Evolutionary conservation across 192 early-diverging fungal species (phyloP).

Genomic region (Thamnidium elegans): DNA sequence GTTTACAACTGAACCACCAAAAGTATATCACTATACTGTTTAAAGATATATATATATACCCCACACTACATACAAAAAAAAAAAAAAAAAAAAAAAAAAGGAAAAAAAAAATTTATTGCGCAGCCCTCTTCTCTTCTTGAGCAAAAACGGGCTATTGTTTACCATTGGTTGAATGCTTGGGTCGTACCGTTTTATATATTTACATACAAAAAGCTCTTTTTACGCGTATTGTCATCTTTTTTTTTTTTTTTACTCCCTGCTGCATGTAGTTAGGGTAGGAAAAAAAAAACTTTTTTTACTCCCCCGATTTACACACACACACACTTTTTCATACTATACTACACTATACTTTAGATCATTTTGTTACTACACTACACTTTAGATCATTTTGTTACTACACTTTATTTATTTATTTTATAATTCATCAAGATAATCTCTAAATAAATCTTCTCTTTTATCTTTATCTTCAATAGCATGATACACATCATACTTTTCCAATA

Average conservation of each 20-base stretch:
- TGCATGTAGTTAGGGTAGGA: too few relatives aligned
- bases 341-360: not conserved
- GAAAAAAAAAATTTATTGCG: too few relatives aligned
- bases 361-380: not conserved
- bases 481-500: slow-evolving; percentile 64
- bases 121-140: not conserved
- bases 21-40: slow-evolving; percentile 16
- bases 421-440: slow-evolving; percentile 57
- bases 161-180: too few relatives aligned
- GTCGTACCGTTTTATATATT: too few relatives aligned
- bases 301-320: not conserved
- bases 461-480: slow-evolving; percentile 64
- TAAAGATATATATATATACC: not conserved
- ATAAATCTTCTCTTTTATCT: slow-evolving; percentile 65
- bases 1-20: slow-evolving; percentile 24
- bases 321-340: not conserved
- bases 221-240: too few relatives aligned
- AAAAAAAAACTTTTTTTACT: too few relatives aligned
- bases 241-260: too few relatives aligned
- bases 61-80: not conserved
- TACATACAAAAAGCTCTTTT: too few relatives aligned
- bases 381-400: not conserved
- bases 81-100: too few relatives aligned
- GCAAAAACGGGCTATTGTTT: too few relatives aligned
- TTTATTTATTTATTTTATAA: slow-evolving; percentile 8